Evolutionary conservation across 805 yeast species (phyloP).

Genomic region (Sugiyamaella smithiae): DNA sequence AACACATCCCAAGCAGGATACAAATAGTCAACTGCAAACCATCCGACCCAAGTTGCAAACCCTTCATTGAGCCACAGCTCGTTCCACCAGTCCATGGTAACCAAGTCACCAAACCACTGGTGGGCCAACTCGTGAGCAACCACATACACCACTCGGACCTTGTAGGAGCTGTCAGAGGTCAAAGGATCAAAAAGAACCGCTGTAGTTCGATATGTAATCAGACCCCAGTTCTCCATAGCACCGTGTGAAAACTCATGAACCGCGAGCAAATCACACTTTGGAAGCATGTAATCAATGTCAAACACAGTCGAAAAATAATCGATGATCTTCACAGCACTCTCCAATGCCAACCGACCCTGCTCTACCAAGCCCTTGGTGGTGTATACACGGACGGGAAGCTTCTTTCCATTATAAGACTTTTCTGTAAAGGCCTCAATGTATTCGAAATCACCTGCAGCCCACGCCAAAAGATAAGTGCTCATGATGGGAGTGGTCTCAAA

Average conservation of each 20-base stretch:
- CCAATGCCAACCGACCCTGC: conserved; percentile 70
- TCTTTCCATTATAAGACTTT: conserved; percentile 46
- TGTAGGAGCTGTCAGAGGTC: conserved; percentile 57
- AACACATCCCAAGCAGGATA: conserved; percentile 86
- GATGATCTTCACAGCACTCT: conserved; percentile 70
- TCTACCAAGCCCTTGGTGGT: conserved; percentile 75
- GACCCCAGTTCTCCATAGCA: conserved; percentile 81
- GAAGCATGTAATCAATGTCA: conserved; percentile 73
- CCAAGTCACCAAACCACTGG: conserved; percentile 90
- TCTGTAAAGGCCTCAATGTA: conserved; percentile 57
- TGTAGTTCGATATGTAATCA: conserved; percentile 74
- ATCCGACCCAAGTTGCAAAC: conserved; percentile 88
- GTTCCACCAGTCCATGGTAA: conserved; percentile 92
- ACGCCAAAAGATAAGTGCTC: conserved; percentile 84
- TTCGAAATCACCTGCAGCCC: conserved; percentile 75
- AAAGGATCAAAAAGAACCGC: conserved; percentile 68
- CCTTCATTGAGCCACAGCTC: conserved; percentile 88
- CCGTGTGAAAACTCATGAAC: conserved; percentile 83
- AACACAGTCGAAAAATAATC: conserved; percentile 69
- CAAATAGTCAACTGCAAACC: conserved; percentile 74
- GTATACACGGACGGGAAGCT: conserved; percentile 76
- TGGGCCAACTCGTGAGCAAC: conserved; percentile 88
- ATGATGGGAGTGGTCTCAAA: conserved; percentile 78
- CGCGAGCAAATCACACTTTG: conserved; percentile 79
- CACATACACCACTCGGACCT: conserved; percentile 78